Base-by-base conservation (phyloP, 495 filamentous ascomycete genomes). In the Xylaria castorea region DNA sequence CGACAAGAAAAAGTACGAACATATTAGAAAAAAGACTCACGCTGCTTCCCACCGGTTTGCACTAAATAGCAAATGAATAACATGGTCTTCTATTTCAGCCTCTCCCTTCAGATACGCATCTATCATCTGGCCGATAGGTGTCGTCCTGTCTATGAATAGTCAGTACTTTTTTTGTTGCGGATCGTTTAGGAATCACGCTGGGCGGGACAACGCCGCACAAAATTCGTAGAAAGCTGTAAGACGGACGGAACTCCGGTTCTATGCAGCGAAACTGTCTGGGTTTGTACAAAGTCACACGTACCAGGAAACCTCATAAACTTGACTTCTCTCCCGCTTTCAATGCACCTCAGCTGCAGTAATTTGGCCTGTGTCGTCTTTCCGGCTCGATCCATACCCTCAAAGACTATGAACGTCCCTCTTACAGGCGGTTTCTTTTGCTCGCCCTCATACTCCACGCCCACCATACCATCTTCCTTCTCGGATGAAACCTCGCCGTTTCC, bases 311-410 rank as follows among this genome's bases (percentile, higher is more conserved):
- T 86, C 84, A 97, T 87, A 72, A 92, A 89, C 77, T 89, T 89
- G 36, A 94, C 92, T 46, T 85, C 81, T 32, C 87, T 85, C 1
- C 93, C 92, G 40, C 77, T 85, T 77, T 73, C 85, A 75, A 82
- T 89, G 81, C 73, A 97, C 84, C 72, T 81, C 86, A 77, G 88
- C 81, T 80, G 90, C 67, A 99, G 85, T 67, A 89, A 85, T 70
- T 91, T 87, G 75, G 93, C 94, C 86, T 99, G 96, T 40, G 95
- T 98, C 5, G 95, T 96, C 87, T 99, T 99, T 51, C 96, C 96
- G 48, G 95, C 92, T 71, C 94, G 92, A 78, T 99, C 96, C 67
- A 99, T 89, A 34, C 96, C 96, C 83, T 99, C 96, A 70, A 99
- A 91, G 22, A 96, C 92, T 61, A 98, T 90, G 51, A 99, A 89